phyloP scores from a whole-genome alignment of 2,329 filamentous ascomycete species.

The Fusarium floridanum region DNA sequence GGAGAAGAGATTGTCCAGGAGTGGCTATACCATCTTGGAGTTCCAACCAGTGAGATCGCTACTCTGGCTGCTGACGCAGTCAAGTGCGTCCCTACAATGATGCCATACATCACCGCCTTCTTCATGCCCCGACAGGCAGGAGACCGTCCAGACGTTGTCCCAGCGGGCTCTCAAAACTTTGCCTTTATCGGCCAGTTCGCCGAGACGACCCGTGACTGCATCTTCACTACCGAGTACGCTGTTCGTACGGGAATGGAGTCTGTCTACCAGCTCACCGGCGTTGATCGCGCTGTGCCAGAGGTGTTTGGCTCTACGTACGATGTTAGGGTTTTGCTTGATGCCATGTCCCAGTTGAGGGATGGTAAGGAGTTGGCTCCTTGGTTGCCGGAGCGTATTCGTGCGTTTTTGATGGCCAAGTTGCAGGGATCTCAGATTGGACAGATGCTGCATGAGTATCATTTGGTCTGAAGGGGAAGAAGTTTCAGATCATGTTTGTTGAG shows the following conservation, averaged over 20 bases:
- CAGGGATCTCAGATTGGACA: conserved; percentile 23
- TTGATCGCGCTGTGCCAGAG: conserved; percentile 25
- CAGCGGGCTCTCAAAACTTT: conserved; percentile 19
- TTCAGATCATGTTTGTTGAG: neutral
- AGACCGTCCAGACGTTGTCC: conserved; percentile 20
- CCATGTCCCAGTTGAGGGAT: conserved; percentile 15
- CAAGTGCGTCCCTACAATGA: conserved; percentile 30
- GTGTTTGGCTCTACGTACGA: conserved; percentile 29
- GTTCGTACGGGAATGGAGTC: conserved; percentile 55
- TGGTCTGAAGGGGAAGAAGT: neutral
- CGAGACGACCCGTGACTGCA: conserved; percentile 32
- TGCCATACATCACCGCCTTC: conserved; percentile 31
- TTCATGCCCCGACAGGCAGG: conserved; percentile 30
- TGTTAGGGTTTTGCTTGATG: conserved; percentile 15
- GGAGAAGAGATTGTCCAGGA: conserved; percentile 22
- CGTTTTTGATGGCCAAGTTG: conserved; percentile 13
- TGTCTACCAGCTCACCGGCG: conserved; percentile 42
- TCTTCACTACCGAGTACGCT: conserved; percentile 51
- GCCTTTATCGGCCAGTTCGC: conserved; percentile 31
- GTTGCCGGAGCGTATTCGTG: conserved; percentile 21
- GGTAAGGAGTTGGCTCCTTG: conserved; percentile 23
- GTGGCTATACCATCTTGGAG: conserved; percentile 30
- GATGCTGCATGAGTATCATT: conserved; percentile 24
- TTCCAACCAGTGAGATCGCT: conserved; percentile 19
- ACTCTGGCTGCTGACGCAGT: conserved; percentile 18